Evolutionary conservation across 2,329 filamentous ascomycete genomes (phyloP), one percentile per base, ranked within the genome.

Genomic region (Juglanconis juglandina): DNA sequence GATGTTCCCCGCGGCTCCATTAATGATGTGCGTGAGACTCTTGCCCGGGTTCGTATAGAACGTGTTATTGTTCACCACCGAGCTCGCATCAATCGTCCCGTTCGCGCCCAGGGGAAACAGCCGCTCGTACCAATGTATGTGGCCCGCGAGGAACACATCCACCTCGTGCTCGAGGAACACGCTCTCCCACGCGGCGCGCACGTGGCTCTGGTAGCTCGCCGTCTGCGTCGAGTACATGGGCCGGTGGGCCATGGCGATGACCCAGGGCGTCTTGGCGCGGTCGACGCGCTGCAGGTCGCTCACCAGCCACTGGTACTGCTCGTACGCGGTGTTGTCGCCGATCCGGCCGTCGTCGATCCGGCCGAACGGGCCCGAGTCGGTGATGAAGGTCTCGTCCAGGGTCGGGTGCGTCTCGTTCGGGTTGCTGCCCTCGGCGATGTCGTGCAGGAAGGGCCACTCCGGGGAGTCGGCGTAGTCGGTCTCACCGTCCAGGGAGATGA

Each of bases 1-100:
- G 48, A 82, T 75, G 62, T 82, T 82, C 30, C 80, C 80, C 3
- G 80, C 80, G 73, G 79, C 79, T n/a, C 80, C 80, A 66, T 82
- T 82, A 68, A 79, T 72, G 39, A 83, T 71, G 60, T 81, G 78
- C 1, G 78, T 79, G 62, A 82, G 77, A 17, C 78, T 80, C 32
- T 70, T 72, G 50, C 80, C 79, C 1, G 77, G 71, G 64, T 80
- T 81, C 57, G 75, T 75, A 51, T 67, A 65, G 70, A 81, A 82
- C 9, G 79, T 82, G 68, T 79, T 73, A 62, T 80, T 77, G 68
- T 80, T 72, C 53, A 79, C 60, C 44, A 82, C 70, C 1, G 76
- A 75, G 5, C 56, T 59, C 1, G 63, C 63, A 69, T 79, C 71
- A 69, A 83, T 73, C 14, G 72, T 76, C 9, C 75, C 61, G 53